These are phyloP conservation scores for Volvariella surrecta DNA, from an alignment of 1,284 basidiomycete genomes.

Conservation along the genomic window DNA sequence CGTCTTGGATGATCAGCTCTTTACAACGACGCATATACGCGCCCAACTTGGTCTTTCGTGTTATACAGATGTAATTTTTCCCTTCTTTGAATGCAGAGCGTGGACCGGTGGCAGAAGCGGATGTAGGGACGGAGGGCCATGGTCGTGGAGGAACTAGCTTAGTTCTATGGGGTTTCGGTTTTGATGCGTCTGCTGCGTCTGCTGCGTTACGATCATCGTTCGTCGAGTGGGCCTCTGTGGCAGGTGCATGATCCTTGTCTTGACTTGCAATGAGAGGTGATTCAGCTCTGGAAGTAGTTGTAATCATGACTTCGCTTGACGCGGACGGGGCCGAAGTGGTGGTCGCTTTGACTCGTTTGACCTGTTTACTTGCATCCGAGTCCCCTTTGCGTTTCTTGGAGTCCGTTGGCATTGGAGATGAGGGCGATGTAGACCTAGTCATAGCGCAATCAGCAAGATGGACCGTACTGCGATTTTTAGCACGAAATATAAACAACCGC, in stretches of 20 bases:
- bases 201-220: too few species aligned
- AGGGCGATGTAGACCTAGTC: too few species aligned
- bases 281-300: too few species aligned
- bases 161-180: slow-evolving; percentile 31
- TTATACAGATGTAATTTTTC: slow-evolving; percentile 75
- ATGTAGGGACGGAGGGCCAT: slow-evolving; percentile 66
- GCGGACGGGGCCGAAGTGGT: too few species aligned
- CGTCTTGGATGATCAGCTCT: slow-evolving; percentile 67
- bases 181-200: background rate
- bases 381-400: background rate
- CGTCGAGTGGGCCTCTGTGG: too few species aligned
- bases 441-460: too few species aligned
- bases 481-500: background rate
- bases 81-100: slow-evolving; percentile 68
- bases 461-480: slow-evolving; percentile 6
- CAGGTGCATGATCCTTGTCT: too few species aligned
- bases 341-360: too few species aligned
- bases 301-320: too few species aligned
- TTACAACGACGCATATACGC: slow-evolving; percentile 77
- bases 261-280: too few species aligned
- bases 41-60: slow-evolving; percentile 68
- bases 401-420: background rate
- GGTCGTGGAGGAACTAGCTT: slow-evolving; percentile 67
- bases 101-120: slow-evolving; percentile 74
- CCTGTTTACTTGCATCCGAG: too few species aligned